These are phyloP conservation scores for Alternaria panax DNA, from an alignment of 2,329 filamentous ascomycete species.

Conservation along the genomic window DNA sequence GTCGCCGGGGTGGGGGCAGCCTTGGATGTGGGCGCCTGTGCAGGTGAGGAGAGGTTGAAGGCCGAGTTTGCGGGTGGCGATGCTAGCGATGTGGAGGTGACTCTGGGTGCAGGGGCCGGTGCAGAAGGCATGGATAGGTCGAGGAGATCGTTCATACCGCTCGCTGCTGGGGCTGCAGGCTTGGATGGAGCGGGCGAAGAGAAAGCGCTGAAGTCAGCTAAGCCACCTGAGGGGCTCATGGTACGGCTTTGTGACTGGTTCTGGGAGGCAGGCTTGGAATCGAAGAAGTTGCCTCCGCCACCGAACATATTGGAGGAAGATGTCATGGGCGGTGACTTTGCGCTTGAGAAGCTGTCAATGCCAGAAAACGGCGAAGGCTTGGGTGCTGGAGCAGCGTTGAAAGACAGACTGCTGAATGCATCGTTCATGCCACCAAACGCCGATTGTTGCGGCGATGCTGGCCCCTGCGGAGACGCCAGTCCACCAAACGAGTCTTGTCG, in stretches of 20 bases:
- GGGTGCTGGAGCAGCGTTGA: constrained; percentile 57
- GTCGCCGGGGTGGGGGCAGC: constrained; percentile 43
- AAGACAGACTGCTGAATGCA: constrained; percentile 77
- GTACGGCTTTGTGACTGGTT: constrained; percentile 55
- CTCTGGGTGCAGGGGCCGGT: constrained; percentile 37
- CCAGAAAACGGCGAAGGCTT: constrained; percentile 72
- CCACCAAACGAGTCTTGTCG: constrained; percentile 58
- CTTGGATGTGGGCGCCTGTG: constrained; percentile 43
- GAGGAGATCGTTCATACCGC: constrained; percentile 75
- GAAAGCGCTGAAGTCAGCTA: constrained; percentile 70
- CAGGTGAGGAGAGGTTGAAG: constrained; percentile 64
- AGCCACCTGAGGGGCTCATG: constrained; percentile 64
- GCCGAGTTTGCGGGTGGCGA: constrained; percentile 66
- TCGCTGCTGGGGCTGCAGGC: constrained; percentile 61
- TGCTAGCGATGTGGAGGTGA: constrained; percentile 37
- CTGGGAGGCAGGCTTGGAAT: constrained; percentile 65
- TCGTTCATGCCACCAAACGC: constrained; percentile 75
- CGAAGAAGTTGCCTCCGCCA: constrained; percentile 84
- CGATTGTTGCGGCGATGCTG: constrained; percentile 50
- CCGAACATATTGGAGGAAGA: constrained; percentile 59
- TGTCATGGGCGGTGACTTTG: constrained; percentile 48
- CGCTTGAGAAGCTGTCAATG: constrained; percentile 61
- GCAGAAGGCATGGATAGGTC: constrained; percentile 64
- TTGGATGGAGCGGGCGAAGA: constrained; percentile 61
- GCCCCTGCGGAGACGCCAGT: constrained; percentile 56